Evolutionary conservation across 257 asterid species (phyloP), one percentile per base, ranked within the genome.

Genomic region (Cinchona pubescens): DNA sequence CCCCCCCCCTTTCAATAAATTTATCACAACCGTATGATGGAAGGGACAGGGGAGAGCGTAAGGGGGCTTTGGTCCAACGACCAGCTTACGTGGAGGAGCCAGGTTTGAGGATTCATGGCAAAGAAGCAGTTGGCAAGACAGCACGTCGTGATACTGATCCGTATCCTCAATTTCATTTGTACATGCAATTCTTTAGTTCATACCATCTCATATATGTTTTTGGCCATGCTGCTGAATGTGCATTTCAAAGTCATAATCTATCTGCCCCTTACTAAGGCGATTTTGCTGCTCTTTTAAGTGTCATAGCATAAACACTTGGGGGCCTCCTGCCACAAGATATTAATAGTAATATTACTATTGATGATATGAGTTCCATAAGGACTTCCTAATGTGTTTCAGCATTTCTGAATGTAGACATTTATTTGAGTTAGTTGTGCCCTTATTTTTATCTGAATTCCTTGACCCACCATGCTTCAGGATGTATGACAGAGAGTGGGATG

Each of bases 401-500:
- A 16, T 35, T 29, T n/a, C 35, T 63, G 69, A 19, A 64, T 15
- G 48, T 37, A 7, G 27, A 35, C 45, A n/a, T 73, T 70, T 43
- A 10, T 25, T 12, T 60, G 12, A 16, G 30, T 62, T 27, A 7
- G 25, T 15, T 4, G 11, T 21, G 7, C 21, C 27, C 15, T 2
- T 48, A 23, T 1, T 46, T 13, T 58, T 58, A 7, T 9, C 63
- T 69, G 76, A 38, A 68, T 77, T 37, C 90, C 94, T 87, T 92
- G 79, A 95, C 88, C 88, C 61, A 66, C 38, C 21, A 29, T 29
- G 18, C 56, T 79, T 75, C 82, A 90, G 96, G 69, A 55, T 88
- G 75, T 91, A 91, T 58, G 97, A 95, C 75, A 88, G 99, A 81
- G 99, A 92, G 69, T 92, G 99, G 99, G 98, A 92, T 29, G 99